Evolutionary conservation across 2,329 filamentous ascomycete genomes (phyloP).

Genomic region (Fusarium stilboides): DNA sequence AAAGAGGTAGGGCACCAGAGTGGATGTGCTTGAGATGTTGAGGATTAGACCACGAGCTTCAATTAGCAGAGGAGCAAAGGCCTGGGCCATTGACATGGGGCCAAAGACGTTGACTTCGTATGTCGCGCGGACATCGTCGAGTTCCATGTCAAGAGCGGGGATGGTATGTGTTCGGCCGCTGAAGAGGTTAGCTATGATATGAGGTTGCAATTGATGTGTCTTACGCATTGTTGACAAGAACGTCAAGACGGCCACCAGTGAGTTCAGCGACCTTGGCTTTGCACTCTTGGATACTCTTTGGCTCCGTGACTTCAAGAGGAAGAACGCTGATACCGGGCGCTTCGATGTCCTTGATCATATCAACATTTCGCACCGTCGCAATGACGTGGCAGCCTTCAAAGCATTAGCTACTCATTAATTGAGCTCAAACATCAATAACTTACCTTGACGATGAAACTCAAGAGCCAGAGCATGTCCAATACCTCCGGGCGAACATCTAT

Average conservation of each 20-base stretch:
- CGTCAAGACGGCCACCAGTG: conserved; percentile 68
- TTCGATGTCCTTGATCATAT: conserved; percentile 63
- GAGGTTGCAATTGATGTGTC: conserved; percentile 27
- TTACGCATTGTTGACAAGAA: conserved; percentile 73
- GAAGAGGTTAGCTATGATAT: background rate
- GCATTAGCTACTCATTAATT: background rate
- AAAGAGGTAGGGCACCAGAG: conserved; percentile 68
- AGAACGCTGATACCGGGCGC: conserved; percentile 65
- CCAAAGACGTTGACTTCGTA: conserved; percentile 73
- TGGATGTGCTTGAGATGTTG: conserved; percentile 69
- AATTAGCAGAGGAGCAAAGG: conserved; percentile 66
- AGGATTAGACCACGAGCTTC: conserved; percentile 66
- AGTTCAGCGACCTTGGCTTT: conserved; percentile 63
- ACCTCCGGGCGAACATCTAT: conserved; percentile 71
- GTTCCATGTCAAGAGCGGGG: conserved; percentile 66
- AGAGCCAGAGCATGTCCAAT: conserved; percentile 69
- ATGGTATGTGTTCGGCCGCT: conserved; percentile 68
- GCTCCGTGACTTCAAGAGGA: conserved; percentile 68
- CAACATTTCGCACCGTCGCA: conserved; percentile 67
- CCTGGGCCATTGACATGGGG: conserved; percentile 69
- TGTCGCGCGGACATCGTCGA: conserved; percentile 67
- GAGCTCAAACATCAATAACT: accelerated
- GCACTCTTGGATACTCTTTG: conserved; percentile 65
- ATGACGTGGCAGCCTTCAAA: conserved; percentile 64
- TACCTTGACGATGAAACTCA: conserved; percentile 68